Evolutionary conservation across 495 filamentous ascomycete genomes (phyloP).

Genomic region (Margaritispora aquatica): DNA sequence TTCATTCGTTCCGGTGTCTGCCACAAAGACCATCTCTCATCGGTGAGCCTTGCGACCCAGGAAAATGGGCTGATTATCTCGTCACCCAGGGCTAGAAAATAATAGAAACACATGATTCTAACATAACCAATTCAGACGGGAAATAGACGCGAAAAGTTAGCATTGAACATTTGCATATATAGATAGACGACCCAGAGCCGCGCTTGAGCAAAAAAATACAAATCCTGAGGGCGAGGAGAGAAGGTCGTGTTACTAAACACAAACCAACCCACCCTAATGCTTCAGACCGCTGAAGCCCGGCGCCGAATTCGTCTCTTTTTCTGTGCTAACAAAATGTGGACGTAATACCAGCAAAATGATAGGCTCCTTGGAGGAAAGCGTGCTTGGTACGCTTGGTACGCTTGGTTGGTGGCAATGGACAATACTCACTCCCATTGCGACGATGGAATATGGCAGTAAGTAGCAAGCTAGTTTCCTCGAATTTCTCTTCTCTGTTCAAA

Average conservation of each 20-base stretch:
- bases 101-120: not conserved
- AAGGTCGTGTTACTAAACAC: not conserved
- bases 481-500: not conserved
- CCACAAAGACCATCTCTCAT: not conserved
- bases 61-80: not conserved
- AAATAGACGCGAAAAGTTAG: not conserved
- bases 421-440: not conserved
- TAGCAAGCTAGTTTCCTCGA: not conserved
- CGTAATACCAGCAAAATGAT: not conserved
- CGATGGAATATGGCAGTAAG: not conserved
- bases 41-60: not conserved
- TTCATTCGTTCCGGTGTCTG: not conserved
- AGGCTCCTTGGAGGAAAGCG: not conserved
- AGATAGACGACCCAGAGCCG: not conserved
- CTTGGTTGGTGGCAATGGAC: not conserved
- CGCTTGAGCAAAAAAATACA: not conserved
- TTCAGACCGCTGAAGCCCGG: not conserved
- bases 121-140: not conserved
- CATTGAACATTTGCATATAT: not conserved
- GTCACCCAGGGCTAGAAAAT: not conserved
- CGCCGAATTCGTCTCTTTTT: not conserved
- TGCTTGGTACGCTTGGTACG: too few relatives aligned
- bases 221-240: not conserved
- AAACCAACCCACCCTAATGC: not conserved
- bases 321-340: not conserved